Base-by-base conservation (phyloP, 768 basidiomycete species). In the Mycena sanguinolenta region DNA sequence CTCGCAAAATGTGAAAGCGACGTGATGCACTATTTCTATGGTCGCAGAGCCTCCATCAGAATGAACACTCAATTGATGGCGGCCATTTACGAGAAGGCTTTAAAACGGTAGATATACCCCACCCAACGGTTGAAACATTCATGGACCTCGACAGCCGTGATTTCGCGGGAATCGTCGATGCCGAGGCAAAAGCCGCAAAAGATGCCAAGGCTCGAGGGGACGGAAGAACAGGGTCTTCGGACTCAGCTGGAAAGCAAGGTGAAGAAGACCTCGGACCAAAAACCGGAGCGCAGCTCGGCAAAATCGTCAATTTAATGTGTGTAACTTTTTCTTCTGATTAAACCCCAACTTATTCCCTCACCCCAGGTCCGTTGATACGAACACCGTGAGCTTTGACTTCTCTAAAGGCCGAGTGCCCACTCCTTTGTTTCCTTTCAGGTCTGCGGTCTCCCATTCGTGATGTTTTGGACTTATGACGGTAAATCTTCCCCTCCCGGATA, bases 301-400 rank as follows among this genome's bases (percentile, higher is more conserved):
- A 96, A 78, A 94, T 96, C 54, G 93, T 96, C 58, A 94, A 95
- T 71, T 80, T 96, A 54, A 96, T 97, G 53, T 34, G n/a, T n/a
- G n/a, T n/a, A n/a, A n/a, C n/a, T n/a, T n/a, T n/a, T n/a, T n/a
- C n/a, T n/a, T n/a, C n/a, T n/a, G n/a, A n/a, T n/a, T n/a, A n/a
- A n/a, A n/a, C n/a, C n/a, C n/a, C n/a, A n/a, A n/a, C n/a, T n/a
- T n/a, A n/a, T n/a, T n/a, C n/a, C n/a, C n/a, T n/a, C n/a, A n/a
- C n/a, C n/a, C n/a, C n/a, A n/a, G n/a, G n/a, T n/a, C 92, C 17
- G 89, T 87, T 8, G 94, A 95, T 77, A 90, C 91, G 4, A 91
- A 90, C 75, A 82, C 84, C 55, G 85, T 88, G 55, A 44, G 81
- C 76, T 38, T 34, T 21, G 32, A 16, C 36, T 7, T 61, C 30